Conservation (phyloP, 1,139 yeast genomes). For the Yamadazyma jaroonii region DNA sequence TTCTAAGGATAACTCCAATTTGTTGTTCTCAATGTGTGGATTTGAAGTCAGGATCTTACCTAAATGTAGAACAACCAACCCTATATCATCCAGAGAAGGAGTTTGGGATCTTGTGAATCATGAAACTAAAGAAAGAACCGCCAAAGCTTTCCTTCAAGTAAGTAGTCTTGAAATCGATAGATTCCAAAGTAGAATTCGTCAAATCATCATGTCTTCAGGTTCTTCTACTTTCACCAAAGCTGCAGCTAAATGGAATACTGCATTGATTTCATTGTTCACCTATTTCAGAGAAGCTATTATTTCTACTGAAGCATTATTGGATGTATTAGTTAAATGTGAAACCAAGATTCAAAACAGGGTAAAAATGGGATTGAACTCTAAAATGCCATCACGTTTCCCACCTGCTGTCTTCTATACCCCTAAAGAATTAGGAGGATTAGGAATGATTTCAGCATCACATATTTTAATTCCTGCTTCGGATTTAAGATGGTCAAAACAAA, state of each 20-base stretch:
- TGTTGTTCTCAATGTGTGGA: constrained; percentile 89
- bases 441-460: constrained; percentile 97
- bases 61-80: constrained; percentile 53
- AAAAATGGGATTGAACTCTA: constrained; percentile 91
- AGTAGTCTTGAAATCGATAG: constrained; percentile 74
- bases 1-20: constrained; percentile 84
- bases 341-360: constrained; percentile 93
- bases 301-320: constrained; percentile 75
- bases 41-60: constrained; percentile 92
- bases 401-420: constrained; percentile 99
- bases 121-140: constrained; percentile 78
- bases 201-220: constrained; percentile 92
- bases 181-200: constrained; percentile 83
- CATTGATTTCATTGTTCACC: constrained; percentile 79
- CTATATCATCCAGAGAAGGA: constrained; percentile 61
- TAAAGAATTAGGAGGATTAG: constrained; percentile 93
- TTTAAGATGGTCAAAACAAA: constrained; percentile 85
- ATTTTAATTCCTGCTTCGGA: constrained; percentile 93
- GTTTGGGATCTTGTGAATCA: constrained; percentile 86
- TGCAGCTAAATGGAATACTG: constrained; percentile 96
- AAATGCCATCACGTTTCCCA: constrained; percentile 98
- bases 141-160: constrained; percentile 84
- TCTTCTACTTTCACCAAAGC: constrained; percentile 93
- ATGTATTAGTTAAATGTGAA: constrained; percentile 84
- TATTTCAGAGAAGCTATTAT: constrained; percentile 93